phyloP scores from a whole-genome alignment of 2,329 filamentous ascomycete species.

The Neonectria faginata region DNA sequence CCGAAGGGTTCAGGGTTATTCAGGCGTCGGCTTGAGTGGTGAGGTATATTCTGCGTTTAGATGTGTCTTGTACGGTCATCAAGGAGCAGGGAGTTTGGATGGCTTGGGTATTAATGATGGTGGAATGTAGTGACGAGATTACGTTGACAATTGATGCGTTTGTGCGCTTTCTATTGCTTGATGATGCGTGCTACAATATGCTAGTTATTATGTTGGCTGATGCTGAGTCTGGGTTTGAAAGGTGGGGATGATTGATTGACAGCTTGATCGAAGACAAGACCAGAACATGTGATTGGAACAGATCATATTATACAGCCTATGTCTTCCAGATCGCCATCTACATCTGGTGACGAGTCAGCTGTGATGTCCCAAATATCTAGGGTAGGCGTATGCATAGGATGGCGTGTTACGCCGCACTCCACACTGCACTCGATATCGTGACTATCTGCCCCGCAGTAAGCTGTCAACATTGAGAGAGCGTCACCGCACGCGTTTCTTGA shows the following conservation, averaged over 20 bases:
- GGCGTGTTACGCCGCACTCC: constrained; percentile 7
- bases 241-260: too few relatives aligned
- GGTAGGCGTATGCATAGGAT: background rate
- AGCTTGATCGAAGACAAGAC: background rate
- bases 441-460: constrained; percentile 6
- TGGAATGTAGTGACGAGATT: constrained; percentile 37
- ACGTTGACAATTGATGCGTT: constrained; percentile 37
- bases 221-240: too few relatives aligned
- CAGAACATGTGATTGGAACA: background rate
- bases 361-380: constrained; percentile 28
- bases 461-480: background rate
- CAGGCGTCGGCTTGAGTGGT: constrained; percentile 65
- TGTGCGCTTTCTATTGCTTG: constrained; percentile 5
- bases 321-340: background rate
- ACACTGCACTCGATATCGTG: constrained; percentile 9
- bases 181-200: too few relatives aligned
- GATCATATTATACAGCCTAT: background rate
- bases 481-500: background rate
- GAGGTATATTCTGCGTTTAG: constrained; percentile 14
- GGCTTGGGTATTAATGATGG: constrained; percentile 39
- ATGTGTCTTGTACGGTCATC: constrained; percentile 23
- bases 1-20: constrained; percentile 81
- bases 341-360: constrained; percentile 12
- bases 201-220: too few relatives aligned
- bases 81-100: constrained; percentile 37